Percentiles rank a stretch among this genome's conserved stretches.
Conservation (phyloP, 345 rosid genomes). For the Bruguiera parviflora region DNA sequence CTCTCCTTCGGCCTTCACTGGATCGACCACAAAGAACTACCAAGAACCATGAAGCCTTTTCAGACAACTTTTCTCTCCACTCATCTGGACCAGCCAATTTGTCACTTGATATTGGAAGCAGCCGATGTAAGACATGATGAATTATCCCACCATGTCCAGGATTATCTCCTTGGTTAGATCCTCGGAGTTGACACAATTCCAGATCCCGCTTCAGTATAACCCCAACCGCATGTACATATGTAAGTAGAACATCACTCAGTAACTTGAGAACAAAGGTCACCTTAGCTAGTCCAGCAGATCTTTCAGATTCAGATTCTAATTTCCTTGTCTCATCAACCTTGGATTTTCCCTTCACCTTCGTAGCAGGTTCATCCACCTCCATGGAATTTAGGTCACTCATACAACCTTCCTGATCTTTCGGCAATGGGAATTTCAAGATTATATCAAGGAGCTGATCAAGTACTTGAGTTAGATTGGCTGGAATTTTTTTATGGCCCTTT, state of each 20-base stretch:
- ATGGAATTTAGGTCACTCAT: constrained; percentile 40
- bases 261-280: constrained; percentile 84
- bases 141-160: constrained; percentile 62
- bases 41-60: constrained; percentile 85
- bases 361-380: constrained; percentile 84
- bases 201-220: constrained; percentile 79
- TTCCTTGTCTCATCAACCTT: constrained; percentile 69
- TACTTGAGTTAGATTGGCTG: constrained; percentile 77
- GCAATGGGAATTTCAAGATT: constrained; percentile 62
- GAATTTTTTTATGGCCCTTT: constrained; percentile 75
- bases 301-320: constrained; percentile 61
- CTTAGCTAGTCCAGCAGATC: constrained; percentile 83
- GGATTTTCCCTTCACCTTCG: constrained; percentile 83
- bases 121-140: constrained; percentile 70
- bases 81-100: constrained; percentile 81
- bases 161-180: constrained; percentile 52
- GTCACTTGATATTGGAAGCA: constrained; percentile 67
- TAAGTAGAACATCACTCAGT: constrained; percentile 82
- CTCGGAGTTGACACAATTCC: constrained; percentile 67
- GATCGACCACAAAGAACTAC: constrained; percentile 89
- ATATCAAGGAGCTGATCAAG: constrained; percentile 96
- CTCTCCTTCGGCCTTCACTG: constrained; percentile 84
- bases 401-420: constrained; percentile 53
- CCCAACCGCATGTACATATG: constrained; percentile 85
- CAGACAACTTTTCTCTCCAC: constrained; percentile 86